These are phyloP conservation scores for Boletus tomentosulus DNA, from an alignment of 768 basidiomycete genomes.

Conservation along the genomic window DNA sequence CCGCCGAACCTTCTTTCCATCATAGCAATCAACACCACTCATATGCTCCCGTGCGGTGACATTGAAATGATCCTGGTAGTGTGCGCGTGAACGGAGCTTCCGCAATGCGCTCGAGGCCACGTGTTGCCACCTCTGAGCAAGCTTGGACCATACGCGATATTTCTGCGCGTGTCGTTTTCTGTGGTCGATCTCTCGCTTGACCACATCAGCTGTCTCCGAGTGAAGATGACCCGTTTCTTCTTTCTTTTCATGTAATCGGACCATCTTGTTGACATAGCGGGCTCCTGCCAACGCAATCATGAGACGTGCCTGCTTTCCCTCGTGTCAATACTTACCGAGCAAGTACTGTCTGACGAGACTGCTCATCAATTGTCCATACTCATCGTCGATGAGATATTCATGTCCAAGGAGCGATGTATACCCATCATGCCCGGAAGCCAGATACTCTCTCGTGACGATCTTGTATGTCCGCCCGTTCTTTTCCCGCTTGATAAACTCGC, in stretches of 20 bases:
- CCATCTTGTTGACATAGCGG: slow-evolving; percentile 66
- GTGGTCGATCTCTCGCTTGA: slow-evolving; percentile 46
- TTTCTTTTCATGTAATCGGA: slow-evolving; percentile 33
- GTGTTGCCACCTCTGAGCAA: slow-evolving; percentile 46
- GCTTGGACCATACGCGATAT: slow-evolving; percentile 21
- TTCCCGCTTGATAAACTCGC: slow-evolving; percentile 51
- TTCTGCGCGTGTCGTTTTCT: slow-evolving; percentile 28
- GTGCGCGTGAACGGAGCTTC: slow-evolving; percentile 45
- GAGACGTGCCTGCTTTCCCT: neutral
- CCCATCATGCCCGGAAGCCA: slow-evolving; percentile 83
- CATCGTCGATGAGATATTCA: slow-evolving; percentile 74
- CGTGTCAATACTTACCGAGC: slow-evolving; percentile 47
- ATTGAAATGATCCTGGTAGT: slow-evolving; percentile 57
- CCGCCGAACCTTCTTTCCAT: slow-evolving; percentile 47
- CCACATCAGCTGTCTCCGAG: slow-evolving; percentile 39
- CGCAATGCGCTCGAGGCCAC: slow-evolving; percentile 39
- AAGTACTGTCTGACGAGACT: slow-evolving; percentile 79
- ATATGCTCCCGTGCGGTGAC: slow-evolving; percentile 70
- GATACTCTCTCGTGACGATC: slow-evolving; percentile 82
- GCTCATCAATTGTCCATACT: slow-evolving; percentile 76
- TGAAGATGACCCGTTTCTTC: slow-evolving; percentile 34
- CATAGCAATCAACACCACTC: slow-evolving; percentile 70
- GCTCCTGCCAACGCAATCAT: slow-evolving; percentile 45
- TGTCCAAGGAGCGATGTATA: slow-evolving; percentile 63
- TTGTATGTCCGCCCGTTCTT: slow-evolving; percentile 60